Base-by-base conservation (phyloP, 2,329 filamentous ascomycete genomes). In the Ambrosiella beaveri region DNA sequence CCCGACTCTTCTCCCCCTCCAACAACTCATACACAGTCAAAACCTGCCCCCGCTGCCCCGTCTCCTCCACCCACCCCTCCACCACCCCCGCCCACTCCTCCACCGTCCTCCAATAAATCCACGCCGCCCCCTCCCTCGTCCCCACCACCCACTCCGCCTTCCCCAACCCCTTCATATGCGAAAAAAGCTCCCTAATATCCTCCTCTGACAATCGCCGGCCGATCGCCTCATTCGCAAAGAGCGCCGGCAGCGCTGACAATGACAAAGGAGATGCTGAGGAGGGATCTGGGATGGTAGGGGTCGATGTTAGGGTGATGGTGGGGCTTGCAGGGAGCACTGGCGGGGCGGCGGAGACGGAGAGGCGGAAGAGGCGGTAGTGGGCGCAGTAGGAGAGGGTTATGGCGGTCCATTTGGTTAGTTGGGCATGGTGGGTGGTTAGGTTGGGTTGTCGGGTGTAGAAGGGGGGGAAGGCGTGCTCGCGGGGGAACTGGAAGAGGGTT, bases 1-100 rank as follows among this genome's bases (percentile, higher is more conserved):
- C 81, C 59, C 74, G 70, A 1, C 86, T 88, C 37, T 77, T 84
- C 66, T 97, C 91, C n/a, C 91, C 88, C 69, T 96, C 82, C 1
- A 81, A 78, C 65, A 98, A 73, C 73, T 98, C 93, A 70, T 96
- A 97, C 27, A 98, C 74, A 59, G 93, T 98, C 66, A 98, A 70
- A 58, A 98, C 91, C 11, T 79, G 81, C 27, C 88, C 88, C 74
- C 86, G 91, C 75, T 96, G 90, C 3, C 82, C 93, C 61, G 89
- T 95, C 62, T 82, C 81, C 37, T 97, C 90, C 51, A 89, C 85
- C 82, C 88, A 97, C 49, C 74, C 78, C 68, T 85, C 85, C 47
- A 97, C 73, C 61, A 83, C 67, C 39, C 76, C 79, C 1, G 89
- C 93, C 91, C 93, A 98, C 72, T 97, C 91, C 67, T 94, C 88